These are phyloP conservation scores for Botrytis sinoallii DNA, from an alignment of 2,329 filamentous ascomycete genomes.

Conservation along the genomic window DNA sequence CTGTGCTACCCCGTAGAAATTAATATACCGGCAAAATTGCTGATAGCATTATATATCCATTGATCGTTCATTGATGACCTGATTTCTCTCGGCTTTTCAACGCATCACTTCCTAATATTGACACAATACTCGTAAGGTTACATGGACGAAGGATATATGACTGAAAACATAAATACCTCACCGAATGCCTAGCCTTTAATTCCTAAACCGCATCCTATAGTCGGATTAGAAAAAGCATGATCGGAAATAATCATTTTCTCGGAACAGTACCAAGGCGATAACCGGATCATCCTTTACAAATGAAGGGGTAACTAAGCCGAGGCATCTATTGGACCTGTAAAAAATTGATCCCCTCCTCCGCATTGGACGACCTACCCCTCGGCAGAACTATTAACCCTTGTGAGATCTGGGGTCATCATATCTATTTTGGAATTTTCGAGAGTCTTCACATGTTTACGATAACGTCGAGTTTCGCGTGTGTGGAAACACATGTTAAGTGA, in stretches of 20 bases:
- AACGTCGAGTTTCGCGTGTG: neutral
- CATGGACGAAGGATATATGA: neutral
- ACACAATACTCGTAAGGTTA: neutral
- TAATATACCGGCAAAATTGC: constrained; percentile 9
- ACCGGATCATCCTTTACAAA: neutral
- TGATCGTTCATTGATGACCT: neutral
- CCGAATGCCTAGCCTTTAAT: neutral
- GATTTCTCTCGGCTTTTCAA: neutral
- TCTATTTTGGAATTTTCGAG: neutral
- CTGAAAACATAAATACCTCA: neutral
- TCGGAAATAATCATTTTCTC: neutral
- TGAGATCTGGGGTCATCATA: neutral
- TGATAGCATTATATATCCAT: neutral
- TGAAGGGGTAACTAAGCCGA: constrained; percentile 6
- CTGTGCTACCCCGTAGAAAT: neutral
- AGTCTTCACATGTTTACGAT: constrained; percentile 1
- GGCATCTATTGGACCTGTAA: neutral
- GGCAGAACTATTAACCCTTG: neutral
- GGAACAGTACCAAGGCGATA: neutral
- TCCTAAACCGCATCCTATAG: constrained; percentile 11
- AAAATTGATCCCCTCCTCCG: constrained; percentile 5
- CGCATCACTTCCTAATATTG: neutral
- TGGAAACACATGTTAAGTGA: neutral
- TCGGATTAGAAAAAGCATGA: constrained; percentile 2
- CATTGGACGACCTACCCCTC: neutral